A percentile compares a stretch with the other conserved stretches of the same genome.
Evolutionary conservation across 2,329 filamentous ascomycete species (phyloP).

Genomic region (Simplicillium sp.): DNA sequence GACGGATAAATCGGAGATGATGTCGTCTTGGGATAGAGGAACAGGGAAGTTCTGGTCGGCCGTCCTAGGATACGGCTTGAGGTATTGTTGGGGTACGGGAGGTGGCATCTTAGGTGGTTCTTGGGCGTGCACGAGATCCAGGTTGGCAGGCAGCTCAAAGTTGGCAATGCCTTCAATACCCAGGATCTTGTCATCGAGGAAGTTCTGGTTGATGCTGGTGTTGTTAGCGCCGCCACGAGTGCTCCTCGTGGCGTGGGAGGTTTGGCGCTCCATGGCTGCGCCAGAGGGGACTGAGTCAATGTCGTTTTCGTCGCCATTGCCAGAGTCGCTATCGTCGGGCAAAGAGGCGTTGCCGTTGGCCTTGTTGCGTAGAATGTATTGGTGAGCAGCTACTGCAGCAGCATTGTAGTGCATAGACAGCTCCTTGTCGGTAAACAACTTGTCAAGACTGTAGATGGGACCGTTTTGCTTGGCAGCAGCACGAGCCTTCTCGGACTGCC

Average conservation of each 20-base stretch:
- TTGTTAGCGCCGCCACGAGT: constrained; percentile 40
- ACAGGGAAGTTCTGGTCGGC: constrained; percentile 47
- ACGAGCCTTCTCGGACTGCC: constrained; percentile 51
- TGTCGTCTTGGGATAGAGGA: constrained; percentile 39
- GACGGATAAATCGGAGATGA: constrained; percentile 44
- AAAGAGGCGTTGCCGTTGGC: constrained; percentile 39
- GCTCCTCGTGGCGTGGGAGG: constrained; percentile 55
- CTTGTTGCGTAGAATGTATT: constrained; percentile 50
- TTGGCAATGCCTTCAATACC: constrained; percentile 52
- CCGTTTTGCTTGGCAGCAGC: constrained; percentile 45
- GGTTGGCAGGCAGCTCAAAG: constrained; percentile 48
- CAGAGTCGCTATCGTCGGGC: constrained; percentile 43
- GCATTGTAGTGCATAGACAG: constrained; percentile 55
- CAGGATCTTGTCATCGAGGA: constrained; percentile 46
- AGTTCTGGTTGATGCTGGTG: constrained; percentile 28
- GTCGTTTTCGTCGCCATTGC: constrained; percentile 39
- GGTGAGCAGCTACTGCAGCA: constrained; percentile 52
- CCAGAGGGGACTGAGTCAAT: constrained; percentile 37
- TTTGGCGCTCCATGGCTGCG: constrained; percentile 52
- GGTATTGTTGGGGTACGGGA: constrained; percentile 46
- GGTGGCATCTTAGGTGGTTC: constrained; percentile 50
- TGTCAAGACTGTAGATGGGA: constrained; percentile 56
- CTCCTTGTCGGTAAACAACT: constrained; percentile 63
- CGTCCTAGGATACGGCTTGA: constrained; percentile 45
- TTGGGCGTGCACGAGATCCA: constrained; percentile 44